Percentiles rank a stretch among this genome's conserved stretches.
Conservation (phyloP, 2,329 filamentous ascomycete genomes). For the Venturia asperata region DNA sequence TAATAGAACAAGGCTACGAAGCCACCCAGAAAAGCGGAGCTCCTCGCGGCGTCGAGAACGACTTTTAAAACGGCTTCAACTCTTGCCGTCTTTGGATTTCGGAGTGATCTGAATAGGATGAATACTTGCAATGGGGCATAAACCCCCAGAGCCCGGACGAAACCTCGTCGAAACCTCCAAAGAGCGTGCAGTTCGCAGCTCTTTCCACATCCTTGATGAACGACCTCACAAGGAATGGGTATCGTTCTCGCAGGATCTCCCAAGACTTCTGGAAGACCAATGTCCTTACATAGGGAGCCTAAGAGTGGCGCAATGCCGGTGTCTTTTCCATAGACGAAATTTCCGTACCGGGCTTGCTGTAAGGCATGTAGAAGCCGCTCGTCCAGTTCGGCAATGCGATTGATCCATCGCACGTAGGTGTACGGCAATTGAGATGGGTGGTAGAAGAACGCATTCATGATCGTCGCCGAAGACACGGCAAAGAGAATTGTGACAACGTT, state of each 20-base stretch:
- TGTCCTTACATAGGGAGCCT: constrained; percentile 64
- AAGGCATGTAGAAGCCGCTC: constrained; percentile 66
- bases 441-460: constrained; percentile 92
- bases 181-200: constrained; percentile 69
- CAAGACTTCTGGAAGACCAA: constrained; percentile 59
- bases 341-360: constrained; percentile 55
- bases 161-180: constrained; percentile 60
- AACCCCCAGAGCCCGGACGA: constrained; percentile 66
- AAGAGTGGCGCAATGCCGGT: constrained; percentile 64
- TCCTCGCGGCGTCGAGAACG: constrained; percentile 55
- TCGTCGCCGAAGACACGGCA: constrained; percentile 60
- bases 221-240: constrained; percentile 75
- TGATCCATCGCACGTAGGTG: constrained; percentile 77
- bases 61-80: constrained; percentile 41
- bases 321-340: constrained; percentile 65
- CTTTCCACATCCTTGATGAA: constrained; percentile 70
- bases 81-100: neutral
- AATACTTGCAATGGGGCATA: constrained; percentile 69
- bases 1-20: constrained; percentile 82
- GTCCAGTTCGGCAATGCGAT: constrained; percentile 68
- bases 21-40: constrained; percentile 67
- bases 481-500: constrained; percentile 65
- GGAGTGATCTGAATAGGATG: constrained; percentile 45
- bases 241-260: constrained; percentile 62
- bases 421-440: constrained; percentile 60